A percentile compares a stretch with the other conserved stretches of the same genome.
These are phyloP conservation scores for Lunasporangiospora selenospora DNA, from an alignment of 192 early-diverging fungal species.

Conservation along the genomic window DNA sequence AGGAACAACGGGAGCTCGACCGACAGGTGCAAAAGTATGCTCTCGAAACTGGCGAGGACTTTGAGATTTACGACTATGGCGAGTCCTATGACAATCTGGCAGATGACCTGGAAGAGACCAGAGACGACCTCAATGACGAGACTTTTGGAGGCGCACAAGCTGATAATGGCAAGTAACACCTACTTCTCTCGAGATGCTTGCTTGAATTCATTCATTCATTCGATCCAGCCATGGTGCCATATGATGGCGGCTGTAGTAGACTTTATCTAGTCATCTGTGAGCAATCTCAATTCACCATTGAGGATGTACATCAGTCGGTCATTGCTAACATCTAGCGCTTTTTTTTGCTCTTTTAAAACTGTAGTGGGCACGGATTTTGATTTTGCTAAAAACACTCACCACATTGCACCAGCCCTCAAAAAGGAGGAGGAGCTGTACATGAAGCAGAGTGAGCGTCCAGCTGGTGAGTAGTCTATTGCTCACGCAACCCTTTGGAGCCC, in stretches of 20 bases:
- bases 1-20: conserved; percentile 48
- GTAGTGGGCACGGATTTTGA: conserved; percentile 74
- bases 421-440: conserved; percentile 60
- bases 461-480: conserved; percentile 22
- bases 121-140: conserved; percentile 76
- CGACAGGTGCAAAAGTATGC: conserved; percentile 44
- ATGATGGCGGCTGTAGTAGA: too few species aligned
- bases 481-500: too few species aligned
- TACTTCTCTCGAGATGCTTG: too few species aligned
- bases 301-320: too few species aligned
- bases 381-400: conserved; percentile 68
- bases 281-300: too few species aligned
- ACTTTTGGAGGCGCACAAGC: conserved; percentile 67
- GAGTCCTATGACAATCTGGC: conserved; percentile 62
- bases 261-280: too few species aligned
- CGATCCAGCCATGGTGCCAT: too few species aligned
- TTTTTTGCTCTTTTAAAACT: neutral
- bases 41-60: conserved; percentile 55
- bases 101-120: conserved; percentile 67
- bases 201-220: too few species aligned
- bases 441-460: conserved; percentile 42
- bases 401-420: conserved; percentile 52
- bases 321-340: too few species aligned
- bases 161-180: conserved; percentile 59
- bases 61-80: conserved; percentile 70